Evolutionary conservation across 495 filamentous ascomycete genomes (phyloP).

Genomic region (Geopyxis carbonaria): DNA sequence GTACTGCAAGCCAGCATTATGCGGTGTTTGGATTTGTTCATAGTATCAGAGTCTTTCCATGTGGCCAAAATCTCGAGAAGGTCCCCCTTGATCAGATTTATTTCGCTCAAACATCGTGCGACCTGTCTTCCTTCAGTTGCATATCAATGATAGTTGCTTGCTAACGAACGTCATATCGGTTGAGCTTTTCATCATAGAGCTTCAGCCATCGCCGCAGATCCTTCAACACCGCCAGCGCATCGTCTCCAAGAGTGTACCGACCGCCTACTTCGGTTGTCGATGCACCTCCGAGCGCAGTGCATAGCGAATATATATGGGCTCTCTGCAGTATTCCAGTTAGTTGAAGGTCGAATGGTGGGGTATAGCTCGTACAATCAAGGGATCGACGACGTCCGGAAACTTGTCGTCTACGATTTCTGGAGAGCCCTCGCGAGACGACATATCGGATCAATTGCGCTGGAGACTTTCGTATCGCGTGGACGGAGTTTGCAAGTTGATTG

Average conservation of each 20-base stretch:
- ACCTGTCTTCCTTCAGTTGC: neutral
- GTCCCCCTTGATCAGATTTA: constrained; percentile 81
- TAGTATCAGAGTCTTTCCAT: constrained; percentile 47
- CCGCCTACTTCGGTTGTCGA: constrained; percentile 57
- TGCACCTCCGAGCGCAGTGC: constrained; percentile 82
- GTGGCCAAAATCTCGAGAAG: constrained; percentile 71
- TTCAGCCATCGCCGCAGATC: constrained; percentile 90
- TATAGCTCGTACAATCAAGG: neutral
- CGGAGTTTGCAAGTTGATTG: no score
- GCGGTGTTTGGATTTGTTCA: constrained; percentile 41
- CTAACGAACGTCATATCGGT: constrained; percentile 67
- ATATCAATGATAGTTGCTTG: neutral
- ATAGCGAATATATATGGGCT: constrained; percentile 77
- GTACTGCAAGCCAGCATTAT: constrained; percentile 63
- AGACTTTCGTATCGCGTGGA: no score
- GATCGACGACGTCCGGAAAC: constrained; percentile 2
- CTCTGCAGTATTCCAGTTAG: constrained; percentile 26
- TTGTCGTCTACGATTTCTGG: neutral
- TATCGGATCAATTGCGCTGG: no score
- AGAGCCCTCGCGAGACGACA: neutral
- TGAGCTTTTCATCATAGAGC: constrained; percentile 83
- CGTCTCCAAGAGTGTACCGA: constrained; percentile 77
- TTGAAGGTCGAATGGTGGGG: neutral
- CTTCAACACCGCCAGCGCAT: constrained; percentile 76
- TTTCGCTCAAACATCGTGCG: constrained; percentile 77